Evolutionary conservation across 257 asterid species (phyloP).

Genomic region (Solanum pimpinellifolium): DNA sequence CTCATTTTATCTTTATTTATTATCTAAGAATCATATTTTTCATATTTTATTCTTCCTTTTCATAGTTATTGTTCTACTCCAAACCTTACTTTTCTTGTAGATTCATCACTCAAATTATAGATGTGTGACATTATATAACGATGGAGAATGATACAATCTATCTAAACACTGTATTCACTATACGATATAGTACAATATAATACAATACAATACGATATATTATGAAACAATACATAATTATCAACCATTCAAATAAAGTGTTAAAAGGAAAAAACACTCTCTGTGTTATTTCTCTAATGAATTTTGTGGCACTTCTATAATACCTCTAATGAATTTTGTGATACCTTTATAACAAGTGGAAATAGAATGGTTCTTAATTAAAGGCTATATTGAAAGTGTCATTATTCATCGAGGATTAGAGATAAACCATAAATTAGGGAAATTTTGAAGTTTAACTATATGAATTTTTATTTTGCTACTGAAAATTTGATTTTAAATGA

Average conservation of each 20-base stretch:
- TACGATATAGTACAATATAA: no score
- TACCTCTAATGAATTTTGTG: not conserved
- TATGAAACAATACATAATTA: not conserved
- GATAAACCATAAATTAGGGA: not conserved
- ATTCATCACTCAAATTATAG: no score
- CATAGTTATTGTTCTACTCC: not conserved
- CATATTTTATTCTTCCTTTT: not conserved
- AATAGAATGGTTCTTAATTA: not conserved
- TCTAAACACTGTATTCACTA: not conserved
- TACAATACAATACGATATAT: no score
- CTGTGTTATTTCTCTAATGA: not conserved
- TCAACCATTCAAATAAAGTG: not conserved
- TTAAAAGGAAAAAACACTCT: not conserved
- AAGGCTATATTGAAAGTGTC: not conserved
- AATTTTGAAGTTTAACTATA: not conserved
- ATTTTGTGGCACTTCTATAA: not conserved
- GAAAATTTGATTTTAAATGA: not conserved
- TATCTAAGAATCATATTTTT: not conserved
- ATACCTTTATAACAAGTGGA: not conserved
- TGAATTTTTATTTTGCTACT: not conserved
- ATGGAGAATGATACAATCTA: not conserved
- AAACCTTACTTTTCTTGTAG: no score
- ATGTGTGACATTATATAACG: not conserved
- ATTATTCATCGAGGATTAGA: not conserved
- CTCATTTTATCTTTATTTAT: not conserved